Base-by-base conservation (phyloP, 2,329 filamentous ascomycete genomes). In the Fusarium beomiforme region DNA sequence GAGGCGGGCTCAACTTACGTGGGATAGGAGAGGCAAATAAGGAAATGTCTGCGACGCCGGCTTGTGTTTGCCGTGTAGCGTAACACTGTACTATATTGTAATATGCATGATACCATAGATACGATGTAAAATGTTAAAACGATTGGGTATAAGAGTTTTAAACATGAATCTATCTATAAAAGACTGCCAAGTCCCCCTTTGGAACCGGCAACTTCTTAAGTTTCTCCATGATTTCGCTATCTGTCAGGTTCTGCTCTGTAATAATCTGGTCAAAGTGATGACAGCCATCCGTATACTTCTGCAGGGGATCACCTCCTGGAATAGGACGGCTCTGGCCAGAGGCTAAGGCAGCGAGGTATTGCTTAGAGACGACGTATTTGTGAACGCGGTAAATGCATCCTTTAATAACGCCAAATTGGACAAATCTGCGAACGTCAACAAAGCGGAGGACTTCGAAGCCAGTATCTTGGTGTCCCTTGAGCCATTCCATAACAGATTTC, bases 351-450 rank as follows among this genome's bases (percentile, higher is more conserved):
- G 86, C 84, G 24, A 91, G 81, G 73, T 90, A 89, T 78, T 89
- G 87, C 76, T 89, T 89, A 7, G 87, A 90, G 2, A 97, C 89
- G 31, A 94, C 92, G 78, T 97, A 97, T 79, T 96, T 97, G 83
- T 98, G 94, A 42, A 98, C 91, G 36, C 96, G 90, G 81, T 98
- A 98, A 26, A 99, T 83, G 73, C 97, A 93, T 19, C 95, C 95
- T 82, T 98, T 98, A 80, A 98, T 97, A 64, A 98, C 88, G 62
- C 95, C 96, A 77, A 98, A 99, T 64, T 97, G 97, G 70, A 98
- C 93, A 70, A 99, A 91, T 31, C 96, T 91, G 16, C 96, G 90
- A 59, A 98, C 90, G 79, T 99, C 96, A 62, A 99, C 90, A 76
- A 91, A 91, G 16, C 87, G 85, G 12, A 98, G 86, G 41, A 92